Evolutionary conservation across 2,329 filamentous ascomycete genomes (phyloP), one percentile per base, ranked within the genome.

Genomic region (Ascochyta lentis): DNA sequence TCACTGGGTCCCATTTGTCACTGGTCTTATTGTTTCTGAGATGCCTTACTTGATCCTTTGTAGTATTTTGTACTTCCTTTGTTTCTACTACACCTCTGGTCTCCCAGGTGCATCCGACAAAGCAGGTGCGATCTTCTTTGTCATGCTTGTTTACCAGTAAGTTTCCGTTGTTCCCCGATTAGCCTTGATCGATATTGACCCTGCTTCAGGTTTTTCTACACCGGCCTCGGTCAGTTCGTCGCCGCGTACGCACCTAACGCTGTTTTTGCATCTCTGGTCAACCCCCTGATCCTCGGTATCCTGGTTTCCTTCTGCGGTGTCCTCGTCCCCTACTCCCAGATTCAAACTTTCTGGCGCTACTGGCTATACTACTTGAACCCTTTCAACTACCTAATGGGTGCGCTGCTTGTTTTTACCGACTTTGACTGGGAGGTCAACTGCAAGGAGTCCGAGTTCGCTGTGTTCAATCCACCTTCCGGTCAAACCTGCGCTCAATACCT

Each of bases 1-100:
- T 76, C 89, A 85, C 0, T 92, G 89, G 89, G 81, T 84, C 60
- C 86, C 83, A 1, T 92, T 92, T 72, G 82, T 91, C 66, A 78
- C 88, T 2, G 84, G 86, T 60, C 88, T 89, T 63, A 84, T 92
- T 49, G 54, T 89, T 1, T 87, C 89, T 35, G 89, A 92, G 70
- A 80, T 91, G 1, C 88, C 88, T 0, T 92, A 82, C 75, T 80
- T 85, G 42, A 78, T 86, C 42, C 52, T 91, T 12, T 84, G 85
- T 7, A 84, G 81, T 3, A 71, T 89, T 15, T 68, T 90, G 4
- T 83, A 87, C 62, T 91, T 80, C 67, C 78, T 84, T 4, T 83
- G 80, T 70, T 90, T 86, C 79, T 91, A 91, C 79, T 91, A 89
- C 56, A 72, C 75, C 0, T 66, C 73, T 4, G 69, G 67, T 13